phyloP scores from a whole-genome alignment of 306 rosid species.

The Rosa chinensis region DNA sequence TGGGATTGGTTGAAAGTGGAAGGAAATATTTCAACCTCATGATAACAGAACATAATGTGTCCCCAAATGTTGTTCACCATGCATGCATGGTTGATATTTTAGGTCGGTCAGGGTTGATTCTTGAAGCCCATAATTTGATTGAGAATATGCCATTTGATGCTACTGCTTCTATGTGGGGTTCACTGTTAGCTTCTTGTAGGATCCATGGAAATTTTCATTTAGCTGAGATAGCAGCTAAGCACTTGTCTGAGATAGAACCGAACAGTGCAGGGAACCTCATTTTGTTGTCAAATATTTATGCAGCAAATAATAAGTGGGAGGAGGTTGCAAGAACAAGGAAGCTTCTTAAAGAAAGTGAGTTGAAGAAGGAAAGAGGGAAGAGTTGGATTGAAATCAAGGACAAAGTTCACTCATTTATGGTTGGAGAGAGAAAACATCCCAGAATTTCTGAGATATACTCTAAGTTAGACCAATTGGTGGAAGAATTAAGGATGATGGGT shows the following conservation, averaged over 20 bases:
- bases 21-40: conserved; percentile 65
- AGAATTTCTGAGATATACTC: conserved; percentile 52
- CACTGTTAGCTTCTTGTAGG: conserved; percentile 81
- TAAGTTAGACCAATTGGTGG: conserved; percentile 58
- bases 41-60: conserved; percentile 49
- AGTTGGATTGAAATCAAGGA: conserved; percentile 89
- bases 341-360: conserved; percentile 58
- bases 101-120: conserved; percentile 65
- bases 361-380: conserved; percentile 72
- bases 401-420: conserved; percentile 69
- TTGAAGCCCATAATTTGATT: conserved; percentile 57
- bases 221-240: conserved; percentile 78
- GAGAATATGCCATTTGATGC: conserved; percentile 61
- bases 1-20: conserved; percentile 70
- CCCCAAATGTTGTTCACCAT: conserved; percentile 71
- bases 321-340: conserved; percentile 78
- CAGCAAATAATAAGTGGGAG: conserved; percentile 71
- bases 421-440: conserved; percentile 70
- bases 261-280: conserved; percentile 83
- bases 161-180: conserved; percentile 85
- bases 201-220: conserved; percentile 53
- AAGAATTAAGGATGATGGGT: conserved; percentile 53
- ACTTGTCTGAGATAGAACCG: conserved; percentile 72
- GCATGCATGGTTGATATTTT: conserved; percentile 80
- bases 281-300: conserved; percentile 73